A percentile compares a stretch with the other conserved stretches of the same genome.
Conservation (phyloP, 805 yeast species). For the Candida corydali region DNA sequence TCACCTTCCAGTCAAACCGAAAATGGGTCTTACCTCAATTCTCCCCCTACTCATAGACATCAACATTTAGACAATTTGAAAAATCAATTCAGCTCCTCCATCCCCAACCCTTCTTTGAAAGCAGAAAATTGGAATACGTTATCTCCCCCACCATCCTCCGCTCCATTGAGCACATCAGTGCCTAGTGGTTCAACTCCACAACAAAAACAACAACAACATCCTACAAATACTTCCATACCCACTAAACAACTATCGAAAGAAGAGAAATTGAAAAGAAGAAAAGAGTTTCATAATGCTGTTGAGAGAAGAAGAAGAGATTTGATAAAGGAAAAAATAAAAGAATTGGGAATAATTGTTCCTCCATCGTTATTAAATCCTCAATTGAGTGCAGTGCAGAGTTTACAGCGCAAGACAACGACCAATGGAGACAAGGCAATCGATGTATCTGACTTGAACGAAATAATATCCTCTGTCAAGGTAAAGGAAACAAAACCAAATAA, state of each 20-base stretch:
- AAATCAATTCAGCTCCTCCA: conserved; percentile 7
- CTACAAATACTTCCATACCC: conserved; percentile 15
- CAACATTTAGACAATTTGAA: neutral
- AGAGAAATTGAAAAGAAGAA: conserved; percentile 67
- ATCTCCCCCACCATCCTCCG: conserved; percentile 21
- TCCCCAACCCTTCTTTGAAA: conserved; percentile 5
- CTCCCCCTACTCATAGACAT: conserved; percentile 35
- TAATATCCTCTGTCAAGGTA: conserved; percentile 36
- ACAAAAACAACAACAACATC: conserved; percentile 9
- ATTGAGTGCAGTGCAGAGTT: conserved; percentile 38
- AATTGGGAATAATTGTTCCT: conserved; percentile 77
- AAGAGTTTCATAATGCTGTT: conserved; percentile 92
- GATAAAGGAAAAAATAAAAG: conserved; percentile 84
- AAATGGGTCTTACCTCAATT: conserved; percentile 24
- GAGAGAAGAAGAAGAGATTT: conserved; percentile 89
- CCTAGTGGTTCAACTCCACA: conserved; percentile 12
- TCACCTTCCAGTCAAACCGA: conserved; percentile 18
- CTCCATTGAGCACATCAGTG: conserved; percentile 28
- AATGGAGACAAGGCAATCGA: conserved; percentile 13
- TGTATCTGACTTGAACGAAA: conserved; percentile 30
- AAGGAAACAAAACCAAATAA: conserved; percentile 80
- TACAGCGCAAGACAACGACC: conserved; percentile 22
- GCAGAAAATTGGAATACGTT: conserved; percentile 14
- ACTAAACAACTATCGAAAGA: conserved; percentile 50
- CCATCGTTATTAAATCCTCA: conserved; percentile 58